Evolutionary conservation across 345 rosid species (phyloP).

Genomic region (Lumnitzera racemosa): DNA sequence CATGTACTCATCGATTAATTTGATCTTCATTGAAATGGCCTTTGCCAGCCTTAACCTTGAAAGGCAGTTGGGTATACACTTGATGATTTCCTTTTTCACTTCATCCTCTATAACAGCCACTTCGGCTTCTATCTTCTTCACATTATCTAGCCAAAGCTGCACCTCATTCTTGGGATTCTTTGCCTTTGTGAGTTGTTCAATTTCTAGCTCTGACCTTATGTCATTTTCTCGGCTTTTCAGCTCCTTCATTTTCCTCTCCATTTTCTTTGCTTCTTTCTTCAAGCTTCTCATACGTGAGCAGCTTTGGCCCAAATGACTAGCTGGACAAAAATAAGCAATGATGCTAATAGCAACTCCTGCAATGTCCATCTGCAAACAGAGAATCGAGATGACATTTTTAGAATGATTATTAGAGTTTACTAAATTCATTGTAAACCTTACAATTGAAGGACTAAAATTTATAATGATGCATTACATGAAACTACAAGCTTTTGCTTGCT

Average conservation of each 20-base stretch:
- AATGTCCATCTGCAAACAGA: constrained; percentile 3
- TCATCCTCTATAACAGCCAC: neutral
- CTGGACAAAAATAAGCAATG: neutral
- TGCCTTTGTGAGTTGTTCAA: neutral
- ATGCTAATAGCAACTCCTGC: constrained; percentile 5
- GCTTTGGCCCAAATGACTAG: neutral
- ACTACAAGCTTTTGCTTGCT: too few relatives aligned
- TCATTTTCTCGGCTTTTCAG: constrained; percentile 5
- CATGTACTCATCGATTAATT: too few relatives aligned
- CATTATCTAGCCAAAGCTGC: constrained; percentile 3
- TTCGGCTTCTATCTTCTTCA: neutral
- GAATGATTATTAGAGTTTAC: too few relatives aligned
- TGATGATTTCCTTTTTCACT: too few relatives aligned
- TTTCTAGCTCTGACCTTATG: neutral
- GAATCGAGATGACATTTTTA: too few relatives aligned
- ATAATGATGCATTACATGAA: too few relatives aligned
- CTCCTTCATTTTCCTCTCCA: neutral
- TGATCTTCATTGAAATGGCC: too few relatives aligned
- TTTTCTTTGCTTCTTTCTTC: neutral
- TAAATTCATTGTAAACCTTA: too few relatives aligned
- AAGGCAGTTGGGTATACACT: too few relatives aligned
- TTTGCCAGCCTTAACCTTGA: too few relatives aligned
- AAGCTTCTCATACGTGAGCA: too few relatives aligned
- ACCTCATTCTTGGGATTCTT: constrained; percentile 1
- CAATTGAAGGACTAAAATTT: too few relatives aligned